Conservation (phyloP, 345 rosid species). For the Tarenaya hassleriana region DNA sequence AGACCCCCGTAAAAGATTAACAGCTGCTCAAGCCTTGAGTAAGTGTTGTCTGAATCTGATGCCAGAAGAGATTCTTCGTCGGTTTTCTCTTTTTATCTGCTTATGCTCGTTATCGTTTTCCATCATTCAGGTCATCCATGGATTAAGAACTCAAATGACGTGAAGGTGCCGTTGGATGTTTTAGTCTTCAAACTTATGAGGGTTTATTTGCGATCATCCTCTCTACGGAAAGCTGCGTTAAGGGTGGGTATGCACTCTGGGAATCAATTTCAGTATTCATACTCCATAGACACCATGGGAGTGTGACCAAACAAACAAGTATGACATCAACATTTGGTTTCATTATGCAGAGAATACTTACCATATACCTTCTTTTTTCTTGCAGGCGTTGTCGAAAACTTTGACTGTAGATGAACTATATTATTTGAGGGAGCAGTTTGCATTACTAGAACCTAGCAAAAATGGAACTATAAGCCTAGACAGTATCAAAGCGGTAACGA, state of each 20-base stretch:
- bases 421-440: constrained; percentile 83
- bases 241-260: constrained; percentile 39
- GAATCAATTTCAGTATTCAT: too few relatives aligned
- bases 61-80: neutral
- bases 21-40: constrained; percentile 97
- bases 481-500: constrained; percentile 51
- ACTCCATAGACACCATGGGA: too few relatives aligned
- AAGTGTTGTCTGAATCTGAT: constrained; percentile 30
- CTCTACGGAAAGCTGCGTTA: constrained; percentile 90
- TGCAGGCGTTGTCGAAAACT: constrained; percentile 87
- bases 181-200: constrained; percentile 73
- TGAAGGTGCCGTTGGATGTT: constrained; percentile 66
- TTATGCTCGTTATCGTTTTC: neutral
- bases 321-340: neutral
- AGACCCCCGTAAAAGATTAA: constrained; percentile 92
- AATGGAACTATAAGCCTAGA: constrained; percentile 71
- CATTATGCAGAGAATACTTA: too few relatives aligned
- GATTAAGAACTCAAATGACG: constrained; percentile 51
- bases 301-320: too few relatives aligned
- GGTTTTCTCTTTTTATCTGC: neutral
- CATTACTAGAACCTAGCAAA: constrained; percentile 75
- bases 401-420: constrained; percentile 71
- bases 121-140: constrained; percentile 78
- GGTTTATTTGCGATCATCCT: constrained; percentile 80
- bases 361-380: neutral